Percentiles rank a stretch among this genome's conserved stretches.
Conservation (phyloP, 352 stramenopile genomes). For the Heterotrichella gracilis region DNA sequence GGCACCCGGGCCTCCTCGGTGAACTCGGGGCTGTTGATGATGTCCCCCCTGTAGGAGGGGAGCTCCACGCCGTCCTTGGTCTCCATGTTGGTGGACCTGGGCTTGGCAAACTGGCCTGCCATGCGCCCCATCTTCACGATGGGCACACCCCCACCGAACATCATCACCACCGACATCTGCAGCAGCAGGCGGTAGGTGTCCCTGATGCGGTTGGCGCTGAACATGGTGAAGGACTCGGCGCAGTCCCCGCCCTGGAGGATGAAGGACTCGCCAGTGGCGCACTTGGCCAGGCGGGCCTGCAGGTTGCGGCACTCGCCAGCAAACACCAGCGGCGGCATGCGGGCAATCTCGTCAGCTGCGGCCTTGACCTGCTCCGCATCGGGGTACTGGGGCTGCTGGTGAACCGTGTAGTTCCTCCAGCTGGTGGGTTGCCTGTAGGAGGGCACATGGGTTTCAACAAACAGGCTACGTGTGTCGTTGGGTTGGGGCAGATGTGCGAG, state of each 20-base stretch:
- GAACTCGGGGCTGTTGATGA: constrained; percentile 79
- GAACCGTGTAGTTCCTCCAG: constrained; percentile 35
- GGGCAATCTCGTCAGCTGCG: constrained; percentile 25
- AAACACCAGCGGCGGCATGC: constrained; percentile 58
- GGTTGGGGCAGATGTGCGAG: too few species aligned
- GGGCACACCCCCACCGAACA: constrained; percentile 74
- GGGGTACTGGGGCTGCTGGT: constrained; percentile 39
- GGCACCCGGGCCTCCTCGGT: constrained; percentile 50
- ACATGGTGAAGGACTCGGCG: constrained; percentile 74
- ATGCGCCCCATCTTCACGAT: constrained; percentile 76
- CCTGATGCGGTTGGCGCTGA: constrained; percentile 38
- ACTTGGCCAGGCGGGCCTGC: constrained; percentile 53
- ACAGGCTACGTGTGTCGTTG: too few species aligned
- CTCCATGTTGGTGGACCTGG: constrained; percentile 61
- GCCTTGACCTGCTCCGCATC: constrained; percentile 31
- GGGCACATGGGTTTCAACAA: too few species aligned
- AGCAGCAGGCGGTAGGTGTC: constrained; percentile 68
- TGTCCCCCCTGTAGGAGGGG: constrained; percentile 78
- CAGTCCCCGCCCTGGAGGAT: constrained; percentile 89
- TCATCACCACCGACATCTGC: constrained; percentile 81
- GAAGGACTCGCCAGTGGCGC: constrained; percentile 72
- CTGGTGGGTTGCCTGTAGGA: too few species aligned
- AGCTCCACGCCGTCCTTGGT: constrained; percentile 59
- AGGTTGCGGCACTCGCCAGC: constrained; percentile 59
- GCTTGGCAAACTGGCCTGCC: constrained; percentile 92